Conservation (phyloP, 2,329 filamentous ascomycete genomes). For the Cercospora sesami region DNA sequence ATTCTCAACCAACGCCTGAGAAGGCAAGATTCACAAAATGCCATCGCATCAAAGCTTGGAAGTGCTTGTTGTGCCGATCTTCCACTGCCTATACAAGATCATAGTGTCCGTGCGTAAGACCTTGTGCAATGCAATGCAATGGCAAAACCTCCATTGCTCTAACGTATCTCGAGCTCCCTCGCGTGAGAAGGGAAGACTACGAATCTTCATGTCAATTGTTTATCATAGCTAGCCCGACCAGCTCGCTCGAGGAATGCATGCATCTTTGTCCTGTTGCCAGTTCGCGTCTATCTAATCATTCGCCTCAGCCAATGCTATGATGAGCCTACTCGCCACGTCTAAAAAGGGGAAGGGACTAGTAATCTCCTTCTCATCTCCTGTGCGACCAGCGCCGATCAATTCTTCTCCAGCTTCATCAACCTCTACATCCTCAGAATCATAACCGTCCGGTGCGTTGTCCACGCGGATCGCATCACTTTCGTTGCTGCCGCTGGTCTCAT, state of each 20-base stretch:
- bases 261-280: conserved; percentile 16
- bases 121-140: background rate
- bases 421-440: conserved; percentile 31
- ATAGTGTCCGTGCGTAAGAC: background rate
- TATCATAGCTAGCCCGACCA: conserved; percentile 10
- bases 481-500: conserved; percentile 36
- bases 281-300: conserved; percentile 48
- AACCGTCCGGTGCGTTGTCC: conserved; percentile 26
- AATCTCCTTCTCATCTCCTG: conserved; percentile 83
- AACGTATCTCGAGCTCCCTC: background rate
- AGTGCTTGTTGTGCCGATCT: background rate
- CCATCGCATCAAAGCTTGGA: background rate
- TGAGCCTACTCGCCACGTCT: conserved; percentile 86
- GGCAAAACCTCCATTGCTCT: no score
- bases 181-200: background rate
- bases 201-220: background rate
- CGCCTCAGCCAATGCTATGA: conserved; percentile 86
- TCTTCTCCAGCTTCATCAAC: conserved; percentile 42
- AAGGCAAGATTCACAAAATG: background rate
- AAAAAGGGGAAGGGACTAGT: conserved; percentile 94
- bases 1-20: background rate
- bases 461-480: conserved; percentile 28
- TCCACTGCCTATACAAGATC: background rate
- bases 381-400: conserved; percentile 51
- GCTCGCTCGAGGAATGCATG: conserved; percentile 1